Conservation (phyloP, 139 green algal species). For the Edaphochlamys debaryana region DNA sequence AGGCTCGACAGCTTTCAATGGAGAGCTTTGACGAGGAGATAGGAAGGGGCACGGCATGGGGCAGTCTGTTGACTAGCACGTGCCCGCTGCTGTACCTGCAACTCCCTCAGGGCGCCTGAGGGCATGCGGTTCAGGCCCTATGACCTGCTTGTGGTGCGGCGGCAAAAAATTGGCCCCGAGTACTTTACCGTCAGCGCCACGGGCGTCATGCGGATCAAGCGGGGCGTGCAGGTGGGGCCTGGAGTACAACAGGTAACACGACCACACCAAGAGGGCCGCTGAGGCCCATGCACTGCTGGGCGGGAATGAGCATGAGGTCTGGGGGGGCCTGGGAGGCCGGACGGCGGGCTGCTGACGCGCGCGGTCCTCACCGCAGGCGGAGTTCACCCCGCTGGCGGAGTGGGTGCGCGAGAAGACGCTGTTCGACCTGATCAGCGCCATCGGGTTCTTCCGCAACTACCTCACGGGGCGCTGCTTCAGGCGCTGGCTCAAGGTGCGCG, state of each 20-base stretch:
- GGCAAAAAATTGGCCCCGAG: conserved; percentile 62
- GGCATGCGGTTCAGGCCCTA: conserved; percentile 74
- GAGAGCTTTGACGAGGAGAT: too few species aligned
- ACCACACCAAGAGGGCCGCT: too few species aligned
- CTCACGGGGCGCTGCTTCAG: conserved; percentile 69
- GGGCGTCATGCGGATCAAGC: conserved; percentile 76
- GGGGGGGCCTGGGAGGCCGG: background rate
- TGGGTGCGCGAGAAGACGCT: conserved; percentile 81
- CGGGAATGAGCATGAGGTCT: background rate
- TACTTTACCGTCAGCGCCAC: conserved; percentile 85
- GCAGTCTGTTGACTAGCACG: too few species aligned
- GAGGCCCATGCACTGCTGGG: too few species aligned
- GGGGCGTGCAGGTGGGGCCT: conserved; percentile 57
- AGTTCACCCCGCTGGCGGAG: conserved; percentile 76
- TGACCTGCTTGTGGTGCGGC: conserved; percentile 72
- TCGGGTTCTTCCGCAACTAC: conserved; percentile 83
- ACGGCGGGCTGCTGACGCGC: too few species aligned
- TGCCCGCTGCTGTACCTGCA: too few species aligned
- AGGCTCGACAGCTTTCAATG: too few species aligned
- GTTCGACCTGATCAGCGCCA: conserved; percentile 73
- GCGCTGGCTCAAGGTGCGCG: conserved; percentile 73
- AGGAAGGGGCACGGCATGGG: too few species aligned
- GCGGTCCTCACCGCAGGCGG: too few species aligned
- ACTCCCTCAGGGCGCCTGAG: conserved; percentile 51
- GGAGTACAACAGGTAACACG: too few species aligned